phyloP scores from a whole-genome alignment of 2,329 filamentous ascomycete genomes.

The Trematosphaeria pertusa region DNA sequence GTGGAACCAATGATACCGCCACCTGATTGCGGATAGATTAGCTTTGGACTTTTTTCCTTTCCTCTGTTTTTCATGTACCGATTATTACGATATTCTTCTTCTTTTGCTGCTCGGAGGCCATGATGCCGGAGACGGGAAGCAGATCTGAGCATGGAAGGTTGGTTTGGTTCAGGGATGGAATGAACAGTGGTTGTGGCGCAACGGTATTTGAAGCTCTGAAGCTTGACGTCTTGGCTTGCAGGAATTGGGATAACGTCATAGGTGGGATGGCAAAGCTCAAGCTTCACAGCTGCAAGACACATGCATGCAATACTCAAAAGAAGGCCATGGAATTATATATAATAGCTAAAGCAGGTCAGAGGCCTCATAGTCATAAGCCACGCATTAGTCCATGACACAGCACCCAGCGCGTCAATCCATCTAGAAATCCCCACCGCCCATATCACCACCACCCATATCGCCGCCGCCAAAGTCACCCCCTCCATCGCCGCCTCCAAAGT shows the following conservation, averaged over 20 bases:
- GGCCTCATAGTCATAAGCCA: no score
- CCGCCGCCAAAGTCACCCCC: constrained; percentile 39
- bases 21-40: constrained; percentile 59
- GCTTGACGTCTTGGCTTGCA: background rate
- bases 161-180: constrained; percentile 2
- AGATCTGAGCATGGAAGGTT: constrained; percentile 28
- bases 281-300: no score
- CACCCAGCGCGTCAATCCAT: no score
- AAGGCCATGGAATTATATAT: background rate
- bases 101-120: constrained; percentile 33
- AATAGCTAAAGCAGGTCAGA: no score
- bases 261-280: no score
- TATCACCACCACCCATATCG: constrained; percentile 35
- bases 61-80: constrained; percentile 35
- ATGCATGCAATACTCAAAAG: no score
- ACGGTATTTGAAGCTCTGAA: constrained; percentile 18
- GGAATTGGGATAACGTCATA: constrained; percentile 1
- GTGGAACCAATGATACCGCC: constrained; percentile 93
- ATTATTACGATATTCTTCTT: constrained; percentile 47
- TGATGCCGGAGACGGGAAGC: constrained; percentile 26
- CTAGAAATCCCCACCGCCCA: no score
- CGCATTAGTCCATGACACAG: no score
- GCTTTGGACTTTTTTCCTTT: constrained; percentile 46
- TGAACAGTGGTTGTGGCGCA: constrained; percentile 18
- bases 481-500: constrained; percentile 33